A percentile compares a stretch with the other conserved stretches of the same genome.
These are phyloP conservation scores for Graphilbum fragrans DNA, from an alignment of 2,329 filamentous ascomycete genomes.

Conservation along the genomic window DNA sequence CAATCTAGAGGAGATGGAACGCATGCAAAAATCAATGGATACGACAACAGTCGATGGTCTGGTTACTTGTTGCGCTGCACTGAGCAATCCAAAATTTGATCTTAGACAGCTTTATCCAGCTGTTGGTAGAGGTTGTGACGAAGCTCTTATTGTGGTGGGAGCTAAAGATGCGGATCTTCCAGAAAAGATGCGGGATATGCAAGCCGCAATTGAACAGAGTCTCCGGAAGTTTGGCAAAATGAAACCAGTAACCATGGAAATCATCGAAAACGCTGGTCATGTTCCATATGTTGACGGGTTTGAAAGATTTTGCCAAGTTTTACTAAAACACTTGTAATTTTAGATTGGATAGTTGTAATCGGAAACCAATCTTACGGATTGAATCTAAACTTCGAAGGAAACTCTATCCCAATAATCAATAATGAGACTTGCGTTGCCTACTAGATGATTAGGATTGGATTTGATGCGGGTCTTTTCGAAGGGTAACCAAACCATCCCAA, in stretches of 20 bases:
- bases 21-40: slow-evolving; percentile 18
- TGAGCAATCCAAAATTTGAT: slow-evolving; percentile 24
- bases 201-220: slow-evolving; percentile 14
- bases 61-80: slow-evolving; percentile 26
- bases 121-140: slow-evolving; percentile 7
- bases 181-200: slow-evolving; percentile 23
- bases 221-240: neutral
- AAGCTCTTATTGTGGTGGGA: slow-evolving; percentile 25
- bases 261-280: slow-evolving; percentile 24
- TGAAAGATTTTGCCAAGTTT: slow-evolving; percentile 17
- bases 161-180: slow-evolving; percentile 28
- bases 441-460: no score
- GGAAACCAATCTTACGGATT: no score
- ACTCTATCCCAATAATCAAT: no score
- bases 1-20: slow-evolving; percentile 11
- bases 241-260: slow-evolving; percentile 16
- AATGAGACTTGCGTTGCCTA: no score
- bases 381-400: no score
- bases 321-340: neutral
- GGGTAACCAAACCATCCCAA: no score
- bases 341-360: no score
- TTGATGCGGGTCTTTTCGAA: no score
- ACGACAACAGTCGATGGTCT: slow-evolving; percentile 26
- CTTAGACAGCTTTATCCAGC: slow-evolving; percentile 17
- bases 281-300: slow-evolving; percentile 24